phyloP scores from a whole-genome alignment of 2,329 filamentous ascomycete species.

The Paraconiothyrium brasiliense region DNA sequence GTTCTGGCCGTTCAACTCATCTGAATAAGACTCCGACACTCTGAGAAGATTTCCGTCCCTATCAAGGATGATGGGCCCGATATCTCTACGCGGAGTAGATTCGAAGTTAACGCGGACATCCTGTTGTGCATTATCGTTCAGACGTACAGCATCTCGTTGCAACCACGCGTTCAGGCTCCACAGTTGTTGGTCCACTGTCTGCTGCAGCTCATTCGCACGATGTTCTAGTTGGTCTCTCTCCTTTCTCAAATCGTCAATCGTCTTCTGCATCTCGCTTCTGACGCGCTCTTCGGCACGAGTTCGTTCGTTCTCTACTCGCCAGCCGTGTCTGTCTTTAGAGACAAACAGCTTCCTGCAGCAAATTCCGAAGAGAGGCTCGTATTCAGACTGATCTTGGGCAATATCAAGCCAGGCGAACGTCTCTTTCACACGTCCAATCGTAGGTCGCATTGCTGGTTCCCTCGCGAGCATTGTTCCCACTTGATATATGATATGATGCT shows the following conservation, averaged over 20 bases:
- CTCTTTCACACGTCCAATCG: background rate
- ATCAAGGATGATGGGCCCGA: no score
- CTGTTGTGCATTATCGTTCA: no score
- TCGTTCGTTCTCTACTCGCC: background rate
- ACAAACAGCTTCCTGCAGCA: constrained; percentile 14
- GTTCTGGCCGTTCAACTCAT: no score
- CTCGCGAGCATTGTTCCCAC: constrained; percentile 11
- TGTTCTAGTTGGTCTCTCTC: background rate
- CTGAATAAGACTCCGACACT: no score
- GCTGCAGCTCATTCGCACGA: background rate
- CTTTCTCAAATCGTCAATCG: background rate
- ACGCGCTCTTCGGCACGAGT: background rate
- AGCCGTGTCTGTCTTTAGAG: constrained; percentile 5
- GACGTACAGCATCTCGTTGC: no score
- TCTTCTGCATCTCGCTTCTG: background rate
- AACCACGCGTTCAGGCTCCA: background rate
- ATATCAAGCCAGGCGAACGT: constrained; percentile 7
- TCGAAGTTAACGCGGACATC: no score
- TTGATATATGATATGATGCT: background rate
- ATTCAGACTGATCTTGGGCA: no score
- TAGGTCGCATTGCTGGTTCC: constrained; percentile 3
- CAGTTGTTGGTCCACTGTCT: background rate
- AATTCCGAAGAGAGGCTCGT: constrained; percentile 1
- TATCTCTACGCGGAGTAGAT: no score
- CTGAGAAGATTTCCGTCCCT: no score